Conservation (phyloP, 176 grass and related monocot species). For the Triticum timopheevii region DNA sequence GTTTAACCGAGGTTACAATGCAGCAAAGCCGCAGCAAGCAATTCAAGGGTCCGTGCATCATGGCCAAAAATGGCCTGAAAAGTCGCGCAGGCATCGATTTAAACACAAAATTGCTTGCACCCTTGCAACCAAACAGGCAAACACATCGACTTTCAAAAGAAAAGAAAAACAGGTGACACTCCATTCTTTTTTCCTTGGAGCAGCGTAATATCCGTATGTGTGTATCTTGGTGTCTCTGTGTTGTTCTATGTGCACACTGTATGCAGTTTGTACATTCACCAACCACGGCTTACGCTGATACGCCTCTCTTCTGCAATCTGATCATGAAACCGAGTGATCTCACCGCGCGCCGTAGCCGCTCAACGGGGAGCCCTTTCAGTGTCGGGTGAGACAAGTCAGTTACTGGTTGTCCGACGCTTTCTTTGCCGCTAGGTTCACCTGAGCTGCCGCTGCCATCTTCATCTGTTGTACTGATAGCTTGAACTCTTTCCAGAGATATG, state of each 20-base stretch:
- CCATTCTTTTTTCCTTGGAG: no score
- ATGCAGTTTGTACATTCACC: slow-evolving; percentile 29
- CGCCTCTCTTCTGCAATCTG: slow-evolving; percentile 41
- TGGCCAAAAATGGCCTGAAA: slow-evolving; percentile 4
- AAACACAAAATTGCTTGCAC: background rate
- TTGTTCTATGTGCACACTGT: background rate
- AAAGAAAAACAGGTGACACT: no score
- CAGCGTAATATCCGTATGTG: background rate
- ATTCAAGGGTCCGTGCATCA: background rate
- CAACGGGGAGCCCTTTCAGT: slow-evolving; percentile 44
- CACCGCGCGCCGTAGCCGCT: slow-evolving; percentile 34
- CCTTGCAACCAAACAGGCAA: slow-evolving; percentile 25
- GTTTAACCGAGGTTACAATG: no score
- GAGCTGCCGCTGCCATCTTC: slow-evolving; percentile 24
- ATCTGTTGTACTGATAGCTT: background rate
- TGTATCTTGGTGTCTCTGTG: background rate
- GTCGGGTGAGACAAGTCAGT: slow-evolving; percentile 52
- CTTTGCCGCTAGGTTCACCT: slow-evolving; percentile 35
- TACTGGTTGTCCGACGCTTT: background rate
- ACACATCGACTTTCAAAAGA: no score
- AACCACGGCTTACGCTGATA: slow-evolving; percentile 17
- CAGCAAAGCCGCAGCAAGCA: background rate
- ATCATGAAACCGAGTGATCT: slow-evolving; percentile 41
- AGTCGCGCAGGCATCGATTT: background rate
- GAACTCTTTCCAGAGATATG: slow-evolving; percentile 30